These are phyloP conservation scores for Grifola frondosa DNA, from an alignment of 1,284 basidiomycete genomes.

Conservation along the genomic window DNA sequence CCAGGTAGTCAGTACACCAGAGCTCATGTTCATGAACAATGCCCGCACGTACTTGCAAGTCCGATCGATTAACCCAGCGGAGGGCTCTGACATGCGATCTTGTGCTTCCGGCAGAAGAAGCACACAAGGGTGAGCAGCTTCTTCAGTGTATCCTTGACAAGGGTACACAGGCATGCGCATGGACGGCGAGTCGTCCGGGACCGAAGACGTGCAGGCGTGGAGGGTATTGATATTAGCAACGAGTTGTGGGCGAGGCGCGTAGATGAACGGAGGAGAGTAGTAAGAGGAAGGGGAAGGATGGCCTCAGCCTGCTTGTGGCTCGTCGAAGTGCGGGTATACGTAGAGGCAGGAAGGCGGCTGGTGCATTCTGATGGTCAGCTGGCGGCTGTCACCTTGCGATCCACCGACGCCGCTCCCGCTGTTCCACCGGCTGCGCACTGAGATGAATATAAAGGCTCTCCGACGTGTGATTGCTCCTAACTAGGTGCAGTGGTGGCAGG, in stretches of 20 bases:
- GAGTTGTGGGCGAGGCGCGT: constrained; percentile 18
- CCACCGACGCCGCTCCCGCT: constrained; percentile 31
- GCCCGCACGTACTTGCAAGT: constrained; percentile 41
- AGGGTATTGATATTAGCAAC: constrained; percentile 13
- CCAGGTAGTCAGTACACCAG: neutral
- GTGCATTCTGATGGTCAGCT: too few species aligned
- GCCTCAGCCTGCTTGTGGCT: constrained; percentile 7
- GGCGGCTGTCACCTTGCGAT: too few species aligned
- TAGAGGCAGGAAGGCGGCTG: constrained; percentile 18
- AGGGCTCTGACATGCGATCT: constrained; percentile 46
- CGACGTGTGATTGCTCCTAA: constrained; percentile 32
- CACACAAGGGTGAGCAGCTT: constrained; percentile 44
- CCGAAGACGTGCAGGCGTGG: constrained; percentile 8
- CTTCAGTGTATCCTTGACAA: constrained; percentile 35
- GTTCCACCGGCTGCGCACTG: constrained; percentile 29
- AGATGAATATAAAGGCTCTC: constrained; percentile 40
- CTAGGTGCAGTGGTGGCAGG: constrained; percentile 27
- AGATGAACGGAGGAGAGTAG: constrained; percentile 9
- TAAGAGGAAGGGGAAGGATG: constrained; percentile 13
- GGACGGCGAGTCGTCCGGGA: constrained; percentile 3
- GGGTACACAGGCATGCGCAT: constrained; percentile 9
- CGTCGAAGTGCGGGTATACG: constrained; percentile 16
- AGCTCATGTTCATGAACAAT: constrained; percentile 1
- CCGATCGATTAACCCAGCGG: constrained; percentile 32
- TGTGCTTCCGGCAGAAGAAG: constrained; percentile 45